Conservation (phyloP, 176 grass and related monocot genomes). For the Bromus sterilis region DNA sequence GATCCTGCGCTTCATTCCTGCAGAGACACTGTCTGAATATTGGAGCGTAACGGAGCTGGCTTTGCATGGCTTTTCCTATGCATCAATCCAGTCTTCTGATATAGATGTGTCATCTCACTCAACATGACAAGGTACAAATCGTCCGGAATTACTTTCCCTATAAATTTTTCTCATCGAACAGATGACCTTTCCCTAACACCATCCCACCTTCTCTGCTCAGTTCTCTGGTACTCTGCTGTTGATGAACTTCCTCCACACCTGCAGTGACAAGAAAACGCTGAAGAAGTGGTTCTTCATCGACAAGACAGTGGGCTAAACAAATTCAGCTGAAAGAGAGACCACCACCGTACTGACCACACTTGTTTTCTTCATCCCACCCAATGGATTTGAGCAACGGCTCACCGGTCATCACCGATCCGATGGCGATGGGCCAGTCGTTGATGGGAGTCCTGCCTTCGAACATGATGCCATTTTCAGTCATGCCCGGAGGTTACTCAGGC, state of each 20-base stretch:
- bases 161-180: background rate
- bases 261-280: constrained; percentile 74
- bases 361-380: background rate
- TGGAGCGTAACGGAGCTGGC: background rate
- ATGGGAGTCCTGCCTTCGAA: constrained; percentile 48
- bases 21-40: constrained; percentile 1
- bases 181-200: background rate
- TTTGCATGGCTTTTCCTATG: constrained; percentile 27
- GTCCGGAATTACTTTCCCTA: background rate
- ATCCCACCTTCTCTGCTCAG: constrained; percentile 19
- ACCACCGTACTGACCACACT: background rate
- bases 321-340: constrained; percentile 1
- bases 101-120: constrained; percentile 38
- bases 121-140: constrained; percentile 26
- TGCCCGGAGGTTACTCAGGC: constrained; percentile 33
- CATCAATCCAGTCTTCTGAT: constrained; percentile 7
- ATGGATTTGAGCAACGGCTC: constrained; percentile 77
- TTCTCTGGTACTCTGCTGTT: constrained; percentile 46
- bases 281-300: constrained; percentile 98
- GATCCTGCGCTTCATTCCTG: background rate
- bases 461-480: constrained; percentile 53
- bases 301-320: constrained; percentile 67
- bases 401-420: constrained; percentile 64
- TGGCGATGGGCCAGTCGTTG: constrained; percentile 35
- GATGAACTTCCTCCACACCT: constrained; percentile 65